Evolutionary conservation across 1,284 basidiomycete species (phyloP), one percentile per base, ranked within the genome.

Genomic region (Puccinia novopanici): DNA sequence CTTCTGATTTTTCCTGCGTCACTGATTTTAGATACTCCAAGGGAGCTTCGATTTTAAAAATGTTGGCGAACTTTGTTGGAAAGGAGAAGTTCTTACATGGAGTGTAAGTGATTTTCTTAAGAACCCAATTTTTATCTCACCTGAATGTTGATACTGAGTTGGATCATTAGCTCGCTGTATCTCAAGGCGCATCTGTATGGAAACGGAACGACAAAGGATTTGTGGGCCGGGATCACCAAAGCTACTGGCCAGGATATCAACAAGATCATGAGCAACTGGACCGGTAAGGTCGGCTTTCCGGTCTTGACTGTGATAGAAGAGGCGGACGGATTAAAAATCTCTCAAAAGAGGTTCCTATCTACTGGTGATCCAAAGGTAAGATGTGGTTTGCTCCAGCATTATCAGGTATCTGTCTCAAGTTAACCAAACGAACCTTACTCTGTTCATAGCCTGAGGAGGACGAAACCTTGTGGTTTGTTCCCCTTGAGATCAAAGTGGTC

Each of bases 301-400:
- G 91, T 98, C 37, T 86, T 99, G 74, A 92, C 91, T 22, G 93
- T 98, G 63, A 92, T 90, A 0, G 95, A 98, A 86, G 89, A 88
- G 10, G 86, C 88, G 0, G 89, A 89, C 68, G 67, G 80, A 40
- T 81, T 87, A 61, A 83, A 82, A 42, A 81, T 87, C 68, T 91
- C 91, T 59, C 96, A 99, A 87, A 94, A 97, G 86, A 90, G 96
- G 37, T 98, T 98, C 89, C 88, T 98, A 71, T 92, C 93, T 84
- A 93, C 91, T 3, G 95, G 94, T 4, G 90, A 89, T 82, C 90
- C 90, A 19, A 89, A 90, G 81, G 75, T 74, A 37, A 75, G 81
- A 30, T 45, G 13, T 19, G 6, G 5, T 65, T 45, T 13, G 13
- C 63, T 48, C n/a, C 22, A 8, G 6, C 22, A 19, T 34, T 37